Conservation (phyloP, 805 yeast genomes). For the Schwanniomyces sp. region DNA sequence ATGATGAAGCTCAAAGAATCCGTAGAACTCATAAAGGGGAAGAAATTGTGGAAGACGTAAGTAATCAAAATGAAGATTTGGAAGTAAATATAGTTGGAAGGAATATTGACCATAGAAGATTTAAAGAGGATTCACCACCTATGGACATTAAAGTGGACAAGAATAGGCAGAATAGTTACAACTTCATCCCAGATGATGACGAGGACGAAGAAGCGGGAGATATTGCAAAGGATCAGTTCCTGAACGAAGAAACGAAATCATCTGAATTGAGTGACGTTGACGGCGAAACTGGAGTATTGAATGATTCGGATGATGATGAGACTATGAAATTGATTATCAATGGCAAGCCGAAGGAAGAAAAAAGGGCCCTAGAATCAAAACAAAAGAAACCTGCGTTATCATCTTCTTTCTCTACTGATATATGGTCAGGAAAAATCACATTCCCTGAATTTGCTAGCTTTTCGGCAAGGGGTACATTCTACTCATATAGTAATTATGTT, state of each 20-base stretch:
- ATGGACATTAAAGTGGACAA: conserved; percentile 8
- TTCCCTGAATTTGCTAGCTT: conserved; percentile 53
- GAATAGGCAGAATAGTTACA: conserved; percentile 11
- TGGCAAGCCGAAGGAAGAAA: conserved; percentile 9
- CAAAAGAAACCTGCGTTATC: conserved; percentile 13
- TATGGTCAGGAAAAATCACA: conserved; percentile 50
- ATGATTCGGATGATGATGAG: conserved; percentile 29
- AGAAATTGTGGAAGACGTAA: conserved; percentile 59
- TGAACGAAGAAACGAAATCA: conserved; percentile 9
- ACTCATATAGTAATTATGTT: conserved; percentile 30
- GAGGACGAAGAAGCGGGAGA: conserved; percentile 22
- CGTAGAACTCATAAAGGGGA: conserved; percentile 88
- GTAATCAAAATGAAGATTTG: conserved; percentile 24
- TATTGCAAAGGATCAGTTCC: conserved; percentile 5
- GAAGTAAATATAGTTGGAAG: conserved; percentile 27
- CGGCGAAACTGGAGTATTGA: conserved; percentile 3
- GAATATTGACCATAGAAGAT: conserved; percentile 38
- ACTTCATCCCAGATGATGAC: conserved; percentile 22
- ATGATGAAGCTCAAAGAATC: conserved; percentile 58
- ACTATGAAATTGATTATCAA: conserved; percentile 28
- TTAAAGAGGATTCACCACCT: conserved; percentile 16
- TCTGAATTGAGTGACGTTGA: conserved; percentile 5
- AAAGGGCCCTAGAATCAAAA: not conserved
- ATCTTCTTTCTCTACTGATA: conserved; percentile 7
- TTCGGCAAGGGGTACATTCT: conserved; percentile 34